Evolutionary conservation across 2,329 filamentous ascomycete species (phyloP).

Genomic region (Didymella sp.): DNA sequence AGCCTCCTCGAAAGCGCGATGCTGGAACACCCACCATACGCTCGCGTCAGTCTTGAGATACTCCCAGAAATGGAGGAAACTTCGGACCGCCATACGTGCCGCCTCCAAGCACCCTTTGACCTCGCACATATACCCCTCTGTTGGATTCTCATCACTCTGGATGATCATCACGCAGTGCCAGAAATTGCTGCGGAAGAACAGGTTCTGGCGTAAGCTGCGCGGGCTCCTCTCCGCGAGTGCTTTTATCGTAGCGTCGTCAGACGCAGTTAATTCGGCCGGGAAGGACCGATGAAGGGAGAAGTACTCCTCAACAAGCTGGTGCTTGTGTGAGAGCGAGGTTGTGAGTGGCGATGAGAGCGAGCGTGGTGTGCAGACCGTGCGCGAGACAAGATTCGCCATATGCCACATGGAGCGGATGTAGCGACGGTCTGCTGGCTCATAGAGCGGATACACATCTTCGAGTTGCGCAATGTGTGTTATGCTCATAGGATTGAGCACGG

Average conservation of each 20-base stretch:
- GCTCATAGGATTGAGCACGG: slow-evolving; percentile 60
- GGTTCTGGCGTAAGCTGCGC: slow-evolving; percentile 73
- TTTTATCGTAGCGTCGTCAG: slow-evolving; percentile 67
- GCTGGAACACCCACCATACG: slow-evolving; percentile 87
- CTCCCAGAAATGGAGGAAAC: slow-evolving; percentile 76
- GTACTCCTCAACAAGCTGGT: slow-evolving; percentile 73
- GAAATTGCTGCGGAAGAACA: slow-evolving; percentile 83
- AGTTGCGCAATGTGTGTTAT: slow-evolving; percentile 57
- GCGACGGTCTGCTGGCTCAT: slow-evolving; percentile 48
- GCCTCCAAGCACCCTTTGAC: slow-evolving; percentile 74
- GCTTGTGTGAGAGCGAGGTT: slow-evolving; percentile 71
- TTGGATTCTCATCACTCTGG: slow-evolving; percentile 71
- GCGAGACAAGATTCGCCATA: slow-evolving; percentile 78
- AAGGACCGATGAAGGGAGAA: slow-evolving; percentile 75
- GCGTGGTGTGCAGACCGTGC: slow-evolving; percentile 75
- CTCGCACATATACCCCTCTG: slow-evolving; percentile 61
- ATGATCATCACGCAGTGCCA: slow-evolving; percentile 83
- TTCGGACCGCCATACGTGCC: slow-evolving; percentile 74
- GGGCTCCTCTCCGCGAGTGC: slow-evolving; percentile 66
- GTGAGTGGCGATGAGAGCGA: slow-evolving; percentile 77
- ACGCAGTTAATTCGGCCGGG: slow-evolving; percentile 72
- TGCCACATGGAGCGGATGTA: slow-evolving; percentile 82
- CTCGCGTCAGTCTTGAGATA: slow-evolving; percentile 74
- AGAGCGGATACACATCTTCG: slow-evolving; percentile 48
- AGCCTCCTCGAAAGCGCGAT: slow-evolving; percentile 79